Conservation (phyloP, 2,329 filamentous ascomycete genomes). For the Magnaporthales sp. region DNA sequence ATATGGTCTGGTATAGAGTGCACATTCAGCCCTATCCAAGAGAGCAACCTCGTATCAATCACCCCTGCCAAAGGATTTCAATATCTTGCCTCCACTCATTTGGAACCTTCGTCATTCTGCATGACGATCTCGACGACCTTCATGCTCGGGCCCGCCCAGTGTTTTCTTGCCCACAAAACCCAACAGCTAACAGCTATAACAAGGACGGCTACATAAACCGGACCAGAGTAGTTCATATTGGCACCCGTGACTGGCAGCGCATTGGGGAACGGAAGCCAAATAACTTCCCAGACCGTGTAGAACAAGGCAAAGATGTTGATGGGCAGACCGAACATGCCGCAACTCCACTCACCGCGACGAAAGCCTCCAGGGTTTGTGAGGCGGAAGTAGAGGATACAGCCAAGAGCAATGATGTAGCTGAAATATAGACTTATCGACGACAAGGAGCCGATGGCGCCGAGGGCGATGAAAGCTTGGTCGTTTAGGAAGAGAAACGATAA, state of each 20-base stretch:
- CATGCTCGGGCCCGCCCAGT: slow-evolving; percentile 10
- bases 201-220: slow-evolving; percentile 7
- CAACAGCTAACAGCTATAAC: slow-evolving; percentile 5
- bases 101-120: not conserved
- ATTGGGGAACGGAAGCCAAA: slow-evolving; percentile 11
- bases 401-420: slow-evolving; percentile 11
- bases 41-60: not conserved
- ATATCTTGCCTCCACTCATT: not conserved
- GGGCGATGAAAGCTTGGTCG: slow-evolving; percentile 22
- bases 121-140: slow-evolving; percentile 8
- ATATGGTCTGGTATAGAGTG: not conserved
- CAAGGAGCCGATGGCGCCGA: slow-evolving; percentile 28
- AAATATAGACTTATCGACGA: slow-evolving; percentile 17
- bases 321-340: slow-evolving; percentile 6
- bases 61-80: not conserved
- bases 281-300: slow-evolving; percentile 10
- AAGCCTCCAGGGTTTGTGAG: not conserved
- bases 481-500: slow-evolving; percentile 23
- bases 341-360: slow-evolving; percentile 7
- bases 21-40: too few species aligned
- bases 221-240: slow-evolving; percentile 12
- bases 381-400: slow-evolving; percentile 9
- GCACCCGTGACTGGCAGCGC: slow-evolving; percentile 10
- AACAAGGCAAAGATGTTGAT: slow-evolving; percentile 11
- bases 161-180: slow-evolving; percentile 8